A percentile compares a stretch with the other conserved stretches of the same genome.
These are phyloP conservation scores for Epichloe aotearoae DNA, from an alignment of 2,329 filamentous ascomycete species.

Conservation along the genomic window DNA sequence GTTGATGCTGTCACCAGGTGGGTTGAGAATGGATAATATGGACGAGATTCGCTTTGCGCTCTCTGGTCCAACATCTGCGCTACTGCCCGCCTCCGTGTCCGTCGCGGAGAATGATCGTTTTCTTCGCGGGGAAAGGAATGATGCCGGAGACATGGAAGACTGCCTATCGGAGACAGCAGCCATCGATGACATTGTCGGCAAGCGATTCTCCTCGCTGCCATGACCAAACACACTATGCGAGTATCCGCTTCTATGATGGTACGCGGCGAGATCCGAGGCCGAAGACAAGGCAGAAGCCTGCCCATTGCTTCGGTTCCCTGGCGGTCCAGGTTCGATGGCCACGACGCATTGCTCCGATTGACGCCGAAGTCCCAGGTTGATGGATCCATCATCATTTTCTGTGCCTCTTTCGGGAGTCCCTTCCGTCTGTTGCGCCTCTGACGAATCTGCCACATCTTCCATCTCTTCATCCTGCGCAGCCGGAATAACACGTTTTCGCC, in stretches of 20 bases:
- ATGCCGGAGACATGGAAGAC: conserved; percentile 46
- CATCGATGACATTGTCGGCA: conserved; percentile 42
- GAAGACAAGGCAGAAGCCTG: conserved; percentile 30
- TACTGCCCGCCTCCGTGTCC: conserved; percentile 34
- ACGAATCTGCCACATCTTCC: conserved; percentile 35
- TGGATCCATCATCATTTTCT: conserved; percentile 49
- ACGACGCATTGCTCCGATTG: conserved; percentile 28
- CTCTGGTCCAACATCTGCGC: conserved; percentile 28
- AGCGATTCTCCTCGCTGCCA: conserved; percentile 41
- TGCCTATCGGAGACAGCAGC: conserved; percentile 32
- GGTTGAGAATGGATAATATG: conserved; percentile 65
- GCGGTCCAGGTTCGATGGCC: conserved; percentile 32
- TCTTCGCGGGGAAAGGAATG: conserved; percentile 44
- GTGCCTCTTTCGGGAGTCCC: conserved; percentile 37
- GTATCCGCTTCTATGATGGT: conserved; percentile 32
- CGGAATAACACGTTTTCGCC: conserved; percentile 86
- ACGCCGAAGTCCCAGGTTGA: conserved; percentile 46
- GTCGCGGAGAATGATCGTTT: conserved; percentile 56
- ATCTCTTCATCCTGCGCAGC: conserved; percentile 43
- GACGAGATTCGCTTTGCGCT: conserved; percentile 53
- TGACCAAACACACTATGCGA: conserved; percentile 27
- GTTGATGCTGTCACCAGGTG: conserved; percentile 18
- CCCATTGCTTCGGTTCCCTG: conserved; percentile 28
- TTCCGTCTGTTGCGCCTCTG: conserved; percentile 24
- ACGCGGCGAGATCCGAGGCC: conserved; percentile 33